phyloP scores from a whole-genome alignment of 2,329 filamentous ascomycete genomes.

The Alternaria rosae region DNA sequence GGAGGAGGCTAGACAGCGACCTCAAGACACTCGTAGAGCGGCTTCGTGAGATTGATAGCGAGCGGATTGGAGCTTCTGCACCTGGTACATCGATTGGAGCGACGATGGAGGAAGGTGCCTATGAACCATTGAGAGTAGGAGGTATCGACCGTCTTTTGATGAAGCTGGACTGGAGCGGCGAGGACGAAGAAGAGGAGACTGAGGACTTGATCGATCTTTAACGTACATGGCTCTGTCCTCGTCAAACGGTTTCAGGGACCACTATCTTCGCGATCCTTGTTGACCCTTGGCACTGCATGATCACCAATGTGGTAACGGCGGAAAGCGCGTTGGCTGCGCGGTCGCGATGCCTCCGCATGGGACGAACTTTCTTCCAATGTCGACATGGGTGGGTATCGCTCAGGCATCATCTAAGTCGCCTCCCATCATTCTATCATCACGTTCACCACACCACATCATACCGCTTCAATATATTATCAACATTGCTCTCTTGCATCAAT shows the following conservation, averaged over 20 bases:
- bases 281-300: neutral
- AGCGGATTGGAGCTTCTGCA: conserved; percentile 48
- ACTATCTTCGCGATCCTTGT: neutral
- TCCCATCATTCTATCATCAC: neutral
- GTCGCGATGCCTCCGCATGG: neutral
- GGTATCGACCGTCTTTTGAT: conserved; percentile 86
- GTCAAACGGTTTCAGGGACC: neutral
- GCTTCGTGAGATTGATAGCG: conserved; percentile 67
- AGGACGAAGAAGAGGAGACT: conserved; percentile 39
- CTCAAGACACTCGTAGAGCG: conserved; percentile 68
- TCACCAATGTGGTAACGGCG: neutral
- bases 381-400: neutral
- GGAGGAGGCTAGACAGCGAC: conserved; percentile 69
- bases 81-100: conserved; percentile 17
- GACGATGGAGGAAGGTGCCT: conserved; percentile 58
- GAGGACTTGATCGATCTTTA: conserved; percentile 26
- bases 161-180: conserved; percentile 77
- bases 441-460: neutral
- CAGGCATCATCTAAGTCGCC: neutral
- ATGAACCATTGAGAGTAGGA: conserved; percentile 75
- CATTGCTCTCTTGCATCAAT: neutral
- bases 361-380: neutral
- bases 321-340: neutral
- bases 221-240: neutral
- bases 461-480: neutral